phyloP scores from a whole-genome alignment of 257 asterid genomes.

The Ehretia macrophylla region DNA sequence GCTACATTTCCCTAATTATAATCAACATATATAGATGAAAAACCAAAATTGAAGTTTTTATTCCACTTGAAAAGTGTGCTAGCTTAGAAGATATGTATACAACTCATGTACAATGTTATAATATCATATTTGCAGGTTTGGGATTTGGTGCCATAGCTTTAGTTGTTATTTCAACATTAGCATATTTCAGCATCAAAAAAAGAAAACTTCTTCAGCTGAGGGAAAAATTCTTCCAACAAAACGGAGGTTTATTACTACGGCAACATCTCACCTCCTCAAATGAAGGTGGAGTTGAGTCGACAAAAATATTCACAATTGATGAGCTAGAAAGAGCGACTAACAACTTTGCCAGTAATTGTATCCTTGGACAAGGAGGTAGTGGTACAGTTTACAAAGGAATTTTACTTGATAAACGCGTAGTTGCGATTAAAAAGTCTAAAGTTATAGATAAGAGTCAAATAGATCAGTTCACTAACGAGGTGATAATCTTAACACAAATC shows the following conservation, averaged over 20 bases:
- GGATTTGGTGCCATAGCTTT: not conserved
- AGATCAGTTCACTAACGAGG: constrained; percentile 5
- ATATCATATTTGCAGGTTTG: not conserved
- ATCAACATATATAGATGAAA: too few relatives aligned
- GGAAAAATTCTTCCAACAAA: constrained; percentile 7
- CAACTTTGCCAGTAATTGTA: not conserved
- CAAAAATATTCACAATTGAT: not conserved
- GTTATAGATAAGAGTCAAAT: constrained; percentile 2
- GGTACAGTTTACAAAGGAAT: constrained; percentile 9
- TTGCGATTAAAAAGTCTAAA: constrained; percentile 4
- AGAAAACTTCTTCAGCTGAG: not conserved
- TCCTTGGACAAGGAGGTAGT: constrained; percentile 3
- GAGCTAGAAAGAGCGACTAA: constrained; percentile 5
- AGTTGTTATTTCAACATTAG: not conserved
- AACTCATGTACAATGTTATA: not conserved
- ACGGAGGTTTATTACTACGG: constrained; percentile 4
- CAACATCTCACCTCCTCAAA: not conserved
- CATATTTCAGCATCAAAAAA: not conserved
- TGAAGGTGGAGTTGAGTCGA: not conserved
- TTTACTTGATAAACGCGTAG: not conserved
- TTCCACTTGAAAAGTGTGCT: too few relatives aligned
- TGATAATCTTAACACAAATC: not conserved
- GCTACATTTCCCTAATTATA: too few relatives aligned
- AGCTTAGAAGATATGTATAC: too few relatives aligned
- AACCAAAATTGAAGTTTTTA: too few relatives aligned